Base-by-base conservation (phyloP, 805 yeast species). In the Clavispora carvajalis region DNA sequence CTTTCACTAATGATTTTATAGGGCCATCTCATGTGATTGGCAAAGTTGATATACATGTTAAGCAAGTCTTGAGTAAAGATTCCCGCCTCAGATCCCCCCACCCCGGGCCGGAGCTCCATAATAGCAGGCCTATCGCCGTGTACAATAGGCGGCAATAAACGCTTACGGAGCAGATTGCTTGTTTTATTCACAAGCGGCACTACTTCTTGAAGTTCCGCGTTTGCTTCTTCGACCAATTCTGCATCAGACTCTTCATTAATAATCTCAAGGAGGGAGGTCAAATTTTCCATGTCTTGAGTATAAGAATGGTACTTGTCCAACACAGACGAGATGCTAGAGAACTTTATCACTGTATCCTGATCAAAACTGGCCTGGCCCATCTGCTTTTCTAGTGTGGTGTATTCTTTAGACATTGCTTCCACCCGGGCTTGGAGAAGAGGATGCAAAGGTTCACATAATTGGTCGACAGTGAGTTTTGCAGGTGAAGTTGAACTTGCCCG, bases 11-110 rank as follows among this genome's bases (percentile, higher is more conserved):
- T 59, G 0, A 89, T 48, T 34, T 76, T 74, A 52, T 65, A 71
- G 36, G 74, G 73, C 98, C 98, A 93, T 34, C 70, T 63, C 51
- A 78, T 75, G 31, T 63, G 51, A 41, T 74, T 74, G 26, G 91
- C 85, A 56, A 78, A 89, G 42, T 76, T 80, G 21, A 73, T 63
- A 60, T 93, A 93, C 98, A 93, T 88, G 43, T 74, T 73, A 44
- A 88, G 61, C 41, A 93, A 63, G 55, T 93, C 93, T 29, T 74
- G 76, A 0, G 98, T 78, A 60, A 93, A 93, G 11, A 93, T 74
- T 57, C 82, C 80, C 0, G 99, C 96, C 57, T 93, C 99, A 5
- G 81, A 77, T 3, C 99, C 99, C 12, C 99, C 99, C 2, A 91
- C 88, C 7, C 99, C 99, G 0, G 98, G 97, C 42, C 97, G 72